Percentiles rank a stretch among this genome's conserved stretches.
Conservation (phyloP, 768 basidiomycete genomes). For the Pisolithus orientalis region DNA sequence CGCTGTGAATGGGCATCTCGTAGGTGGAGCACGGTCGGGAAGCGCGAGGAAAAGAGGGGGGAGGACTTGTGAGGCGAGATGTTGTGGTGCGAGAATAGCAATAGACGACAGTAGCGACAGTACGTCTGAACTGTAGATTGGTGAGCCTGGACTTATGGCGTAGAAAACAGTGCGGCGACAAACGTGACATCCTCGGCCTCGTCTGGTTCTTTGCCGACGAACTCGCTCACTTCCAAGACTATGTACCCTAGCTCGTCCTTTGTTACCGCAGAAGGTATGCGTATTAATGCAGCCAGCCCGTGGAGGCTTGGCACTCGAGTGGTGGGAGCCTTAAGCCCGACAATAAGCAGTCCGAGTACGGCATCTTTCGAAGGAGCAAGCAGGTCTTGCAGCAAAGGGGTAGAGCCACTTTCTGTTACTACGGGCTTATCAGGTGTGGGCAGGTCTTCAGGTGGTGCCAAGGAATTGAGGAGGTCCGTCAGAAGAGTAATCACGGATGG, state of each 20-base stretch:
- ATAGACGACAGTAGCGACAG: slow-evolving; percentile 61
- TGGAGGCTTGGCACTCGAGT: slow-evolving; percentile 57
- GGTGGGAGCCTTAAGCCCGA: slow-evolving; percentile 47
- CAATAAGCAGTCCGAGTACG: slow-evolving; percentile 57
- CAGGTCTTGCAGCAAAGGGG: slow-evolving; percentile 9
- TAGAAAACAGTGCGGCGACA: slow-evolving; percentile 2
- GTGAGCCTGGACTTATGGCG: neutral
- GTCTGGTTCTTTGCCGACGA: slow-evolving; percentile 44
- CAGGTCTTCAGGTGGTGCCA: slow-evolving; percentile 2
- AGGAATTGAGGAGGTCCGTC: slow-evolving; percentile 53
- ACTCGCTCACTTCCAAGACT: slow-evolving; percentile 68
- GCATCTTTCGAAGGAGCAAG: slow-evolving; percentile 70
- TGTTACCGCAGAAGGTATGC: slow-evolving; percentile 54
- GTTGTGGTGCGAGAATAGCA: slow-evolving; percentile 50
- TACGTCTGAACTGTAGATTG: slow-evolving; percentile 43
- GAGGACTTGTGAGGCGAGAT: slow-evolving; percentile 69
- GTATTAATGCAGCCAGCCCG: slow-evolving; percentile 61
- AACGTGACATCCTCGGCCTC: slow-evolving; percentile 52
- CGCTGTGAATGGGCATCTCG: slow-evolving; percentile 49
- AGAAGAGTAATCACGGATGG: slow-evolving; percentile 62
- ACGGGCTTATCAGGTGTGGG: neutral
- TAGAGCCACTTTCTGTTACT: slow-evolving; percentile 30
- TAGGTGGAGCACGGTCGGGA: slow-evolving; percentile 56
- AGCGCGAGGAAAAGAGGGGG: slow-evolving; percentile 74
- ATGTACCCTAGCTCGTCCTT: slow-evolving; percentile 75